Conservation (phyloP, 768 basidiomycete genomes). For the Lanmaoa rubissima region DNA sequence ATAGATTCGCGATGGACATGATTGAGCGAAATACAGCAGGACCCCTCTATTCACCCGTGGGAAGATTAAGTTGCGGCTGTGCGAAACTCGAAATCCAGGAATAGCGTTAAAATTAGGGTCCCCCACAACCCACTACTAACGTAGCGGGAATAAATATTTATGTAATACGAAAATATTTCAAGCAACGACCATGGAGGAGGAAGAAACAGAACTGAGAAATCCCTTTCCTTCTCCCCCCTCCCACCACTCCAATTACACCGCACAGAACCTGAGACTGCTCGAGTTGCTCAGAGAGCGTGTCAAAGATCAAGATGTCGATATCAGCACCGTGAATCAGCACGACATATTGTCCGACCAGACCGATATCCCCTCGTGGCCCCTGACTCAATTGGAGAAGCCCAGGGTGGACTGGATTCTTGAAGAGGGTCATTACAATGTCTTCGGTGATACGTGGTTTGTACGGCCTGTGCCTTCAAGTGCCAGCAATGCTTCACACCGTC, state of each 20-base stretch:
- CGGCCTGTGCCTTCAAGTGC: slow-evolving; percentile 30
- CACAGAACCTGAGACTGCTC: slow-evolving; percentile 70
- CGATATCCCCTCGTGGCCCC: slow-evolving; percentile 76
- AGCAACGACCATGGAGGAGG: slow-evolving; percentile 43
- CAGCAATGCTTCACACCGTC: slow-evolving; percentile 17
- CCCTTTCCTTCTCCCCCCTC: slow-evolving; percentile 90
- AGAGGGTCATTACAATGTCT: slow-evolving; percentile 77
- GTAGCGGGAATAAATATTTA: no score
- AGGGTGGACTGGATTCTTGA: slow-evolving; percentile 89
- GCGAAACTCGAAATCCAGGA: no score
- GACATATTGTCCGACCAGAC: slow-evolving; percentile 66
- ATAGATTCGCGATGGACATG: no score
- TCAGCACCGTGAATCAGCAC: slow-evolving; percentile 50
- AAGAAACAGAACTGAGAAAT: slow-evolving; percentile 75
- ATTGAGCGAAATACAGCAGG: no score
- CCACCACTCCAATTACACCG: slow-evolving; percentile 75
- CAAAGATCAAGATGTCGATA: slow-evolving; percentile 35
- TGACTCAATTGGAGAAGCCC: slow-evolving; percentile 78
- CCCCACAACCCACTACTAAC: no score
- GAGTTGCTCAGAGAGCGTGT: slow-evolving; percentile 56
- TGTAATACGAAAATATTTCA: background rate
- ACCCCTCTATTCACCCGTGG: no score
- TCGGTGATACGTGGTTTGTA: slow-evolving; percentile 91
- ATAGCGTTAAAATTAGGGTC: no score
- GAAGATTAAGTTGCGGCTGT: no score